phyloP scores from a whole-genome alignment of 2,329 filamentous ascomycete species.

The Boeremia exigua region DNA sequence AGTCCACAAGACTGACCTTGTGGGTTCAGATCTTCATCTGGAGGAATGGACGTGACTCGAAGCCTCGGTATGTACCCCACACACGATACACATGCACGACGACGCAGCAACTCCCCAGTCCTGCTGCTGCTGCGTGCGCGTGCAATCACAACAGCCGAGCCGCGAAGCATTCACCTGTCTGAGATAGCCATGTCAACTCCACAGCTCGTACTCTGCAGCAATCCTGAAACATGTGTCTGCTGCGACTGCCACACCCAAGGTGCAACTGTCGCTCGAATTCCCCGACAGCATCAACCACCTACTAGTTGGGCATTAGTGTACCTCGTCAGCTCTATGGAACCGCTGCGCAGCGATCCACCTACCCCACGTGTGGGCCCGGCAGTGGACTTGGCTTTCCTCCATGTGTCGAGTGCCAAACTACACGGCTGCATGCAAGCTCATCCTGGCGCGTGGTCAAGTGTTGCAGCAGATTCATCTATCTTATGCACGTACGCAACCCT shows the following conservation, averaged over 20 bases:
- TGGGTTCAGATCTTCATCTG: too few relatives aligned
- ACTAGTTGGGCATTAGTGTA: not conserved
- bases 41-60: too few relatives aligned
- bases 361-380: conserved; percentile 6
- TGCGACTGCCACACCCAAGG: not conserved
- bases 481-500: not conserved
- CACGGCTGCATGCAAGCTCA: not conserved
- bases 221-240: not conserved
- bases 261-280: not conserved
- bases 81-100: too few relatives aligned
- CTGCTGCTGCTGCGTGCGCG: too few relatives aligned
- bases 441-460: not conserved
- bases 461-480: not conserved
- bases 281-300: not conserved
- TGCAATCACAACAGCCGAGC: too few relatives aligned
- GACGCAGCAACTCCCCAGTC: too few relatives aligned
- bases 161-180: not conserved
- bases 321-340: not conserved
- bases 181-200: not conserved
- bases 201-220: not conserved
- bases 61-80: too few relatives aligned
- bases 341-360: not conserved
- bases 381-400: not conserved
- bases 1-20: too few relatives aligned
- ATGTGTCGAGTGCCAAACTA: conserved; percentile 4